Evolutionary conservation across 306 rosid genomes (phyloP).

Genomic region (Rosa lucieae): DNA sequence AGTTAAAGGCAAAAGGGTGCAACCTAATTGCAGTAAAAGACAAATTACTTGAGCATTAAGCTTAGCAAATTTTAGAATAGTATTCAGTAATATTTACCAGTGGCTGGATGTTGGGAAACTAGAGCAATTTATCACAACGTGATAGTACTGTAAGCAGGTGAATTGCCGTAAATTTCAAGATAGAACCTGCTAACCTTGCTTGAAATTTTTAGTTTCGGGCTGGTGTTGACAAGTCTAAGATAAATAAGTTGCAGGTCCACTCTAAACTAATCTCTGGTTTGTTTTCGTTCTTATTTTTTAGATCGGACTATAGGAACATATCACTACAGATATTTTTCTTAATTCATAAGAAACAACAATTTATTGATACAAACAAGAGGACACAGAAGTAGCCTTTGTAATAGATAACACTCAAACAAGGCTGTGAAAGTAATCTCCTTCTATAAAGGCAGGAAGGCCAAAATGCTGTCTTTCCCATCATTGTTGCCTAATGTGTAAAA

Average conservation of each 20-base stretch:
- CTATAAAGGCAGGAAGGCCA: too few species aligned
- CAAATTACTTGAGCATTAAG: background rate
- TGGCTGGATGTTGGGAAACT: background rate
- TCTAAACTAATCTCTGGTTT: background rate
- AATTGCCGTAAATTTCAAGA: background rate
- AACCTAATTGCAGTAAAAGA: constrained; percentile 3
- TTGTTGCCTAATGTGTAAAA: background rate
- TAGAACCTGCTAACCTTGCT: background rate
- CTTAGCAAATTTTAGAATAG: background rate
- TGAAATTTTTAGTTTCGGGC: background rate
- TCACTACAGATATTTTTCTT: too few species aligned
- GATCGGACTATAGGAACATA: too few species aligned
- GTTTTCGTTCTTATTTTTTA: background rate
- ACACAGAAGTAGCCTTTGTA: background rate
- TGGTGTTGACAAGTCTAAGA: background rate
- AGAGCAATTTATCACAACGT: background rate
- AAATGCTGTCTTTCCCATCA: background rate
- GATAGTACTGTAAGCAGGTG: background rate
- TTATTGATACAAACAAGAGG: background rate
- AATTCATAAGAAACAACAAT: background rate
- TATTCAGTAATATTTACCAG: background rate
- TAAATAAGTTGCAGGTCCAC: background rate
- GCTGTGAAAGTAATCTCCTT: background rate
- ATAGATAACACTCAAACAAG: background rate
- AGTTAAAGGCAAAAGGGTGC: background rate